Evolutionary conservation across 345 rosid species (phyloP), one percentile per base, ranked within the genome.

Genomic region (Physaria fendleri): DNA sequence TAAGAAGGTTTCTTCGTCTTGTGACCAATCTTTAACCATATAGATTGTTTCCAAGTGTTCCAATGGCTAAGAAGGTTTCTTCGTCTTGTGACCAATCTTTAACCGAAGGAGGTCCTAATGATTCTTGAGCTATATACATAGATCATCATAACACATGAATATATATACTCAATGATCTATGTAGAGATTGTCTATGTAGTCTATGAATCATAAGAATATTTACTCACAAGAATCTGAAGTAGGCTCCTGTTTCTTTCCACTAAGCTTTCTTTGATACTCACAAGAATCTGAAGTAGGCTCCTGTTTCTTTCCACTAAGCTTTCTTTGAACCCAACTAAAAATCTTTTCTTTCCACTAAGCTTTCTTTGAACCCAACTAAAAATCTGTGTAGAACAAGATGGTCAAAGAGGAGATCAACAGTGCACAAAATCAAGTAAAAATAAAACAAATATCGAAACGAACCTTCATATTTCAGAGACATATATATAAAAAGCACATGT

Each of bases 281-380:
- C 95, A 2, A 65, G 47, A 48, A 48, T 30, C 59, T 49, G 53
- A 64, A 63, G 56, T 35, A 25, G 48, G 6, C 62, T 52, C 66
- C 20, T 55, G 64, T 24, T 63, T 70, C 66, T 56, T 63, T 39
- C 64, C 59, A 47, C n/a, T n/a, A n/a, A n/a, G n/a, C n/a, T n/a
- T n/a, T n/a, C n/a, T n/a, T n/a, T n/a, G n/a, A n/a, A n/a, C n/a
- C n/a, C n/a, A n/a, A n/a, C n/a, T n/a, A n/a, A n/a, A n/a, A n/a
- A n/a, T n/a, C n/a, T n/a, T n/a, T n/a, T n/a, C n/a, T n/a, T n/a
- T n/a, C n/a, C n/a, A n/a, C 59, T 57, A 54, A 81, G 71, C 72
- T 82, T 89, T 73, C 65, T 77, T 68, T 89, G 97, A 75, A 82
- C 69, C 97, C 97, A 89, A 59, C 68, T 59, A 40, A 84, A 77